Evolutionary conservation across 2,329 filamentous ascomycete genomes (phyloP), one percentile per base, ranked within the genome.

Genomic region (Akanthomyces muscarius): DNA sequence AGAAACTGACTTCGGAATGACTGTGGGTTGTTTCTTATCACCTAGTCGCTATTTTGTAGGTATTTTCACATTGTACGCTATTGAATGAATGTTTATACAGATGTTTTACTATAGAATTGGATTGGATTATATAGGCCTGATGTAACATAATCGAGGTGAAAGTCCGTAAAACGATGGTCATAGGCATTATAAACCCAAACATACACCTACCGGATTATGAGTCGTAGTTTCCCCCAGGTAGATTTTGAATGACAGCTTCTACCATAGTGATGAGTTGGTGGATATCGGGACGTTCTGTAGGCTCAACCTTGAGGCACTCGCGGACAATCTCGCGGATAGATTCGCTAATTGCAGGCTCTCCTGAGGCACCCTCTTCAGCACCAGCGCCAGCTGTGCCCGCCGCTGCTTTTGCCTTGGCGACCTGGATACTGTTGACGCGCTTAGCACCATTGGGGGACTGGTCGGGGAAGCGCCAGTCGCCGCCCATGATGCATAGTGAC

Each of bases 401-500:
- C 69, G 72, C 68, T 41, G 72, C 68, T 41, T 64, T 64, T 41
- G 63, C 63, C 59, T 64, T 64, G 52, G 63, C 63, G n/a, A 54
- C 59, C 48, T 68, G 73, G 63, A 77, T 76, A 66, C 69, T 77
- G 65, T 77, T 80, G 65, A 78, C 79, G 60, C 77, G 77, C 70
- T 77, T 80, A 63, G 77, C 74, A 45, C 84, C 85, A 50, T 81
- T 82, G 4, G 85, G 84, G 0, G 88, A 88, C 73, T 97, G 93
- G 69, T 97, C 93, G 0, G 95, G 95, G 76, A 98, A 99, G 58
- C 92, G 84, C 94, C 95, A 99, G 77, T 98, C 94, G 45, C 94
- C 95, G 65, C 92, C 91, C 18, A 97, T 80, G 21, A 98, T 91
- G 74, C 94, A 98, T 68, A 98, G 90, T 69, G 90, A 96, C 67